A percentile compares a stretch with the other conserved stretches of the same genome.
phyloP scores from a whole-genome alignment of 306 rosid genomes.

The Gillenia trifoliata region DNA sequence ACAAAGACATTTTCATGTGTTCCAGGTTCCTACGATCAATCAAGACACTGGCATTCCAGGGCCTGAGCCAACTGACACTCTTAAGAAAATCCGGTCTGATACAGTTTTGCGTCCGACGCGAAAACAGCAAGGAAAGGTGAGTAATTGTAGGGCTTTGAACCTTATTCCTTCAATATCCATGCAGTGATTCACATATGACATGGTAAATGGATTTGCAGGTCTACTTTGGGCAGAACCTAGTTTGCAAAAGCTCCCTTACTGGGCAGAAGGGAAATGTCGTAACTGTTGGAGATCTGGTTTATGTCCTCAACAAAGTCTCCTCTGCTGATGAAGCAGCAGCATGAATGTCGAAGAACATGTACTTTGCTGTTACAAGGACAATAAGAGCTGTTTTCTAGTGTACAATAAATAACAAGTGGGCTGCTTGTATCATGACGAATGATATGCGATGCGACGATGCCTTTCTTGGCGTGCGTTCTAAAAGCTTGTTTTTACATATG shows the following conservation, averaged over 20 bases:
- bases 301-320: slow-evolving; percentile 44
- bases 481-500: no score
- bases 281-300: slow-evolving; percentile 59
- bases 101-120: slow-evolving; percentile 53
- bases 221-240: slow-evolving; percentile 79
- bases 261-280: slow-evolving; percentile 43
- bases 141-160: slow-evolving; percentile 18
- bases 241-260: slow-evolving; percentile 44
- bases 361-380: neutral
- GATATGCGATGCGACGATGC: no score
- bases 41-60: slow-evolving; percentile 65
- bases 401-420: neutral
- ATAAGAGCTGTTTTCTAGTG: neutral
- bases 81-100: slow-evolving; percentile 54
- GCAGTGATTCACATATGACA: slow-evolving; percentile 2
- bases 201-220: slow-evolving; percentile 39
- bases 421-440: neutral
- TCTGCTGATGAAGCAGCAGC: slow-evolving; percentile 63
- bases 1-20: slow-evolving; percentile 5
- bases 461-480: no score
- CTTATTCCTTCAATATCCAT: neutral
- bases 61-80: slow-evolving; percentile 55
- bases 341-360: slow-evolving; percentile 27
- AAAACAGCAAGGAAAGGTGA: slow-evolving; percentile 57
- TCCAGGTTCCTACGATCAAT: slow-evolving; percentile 67